Conservation (phyloP, 371 early-diverging fungal species). For the Smittium culicis region DNA sequence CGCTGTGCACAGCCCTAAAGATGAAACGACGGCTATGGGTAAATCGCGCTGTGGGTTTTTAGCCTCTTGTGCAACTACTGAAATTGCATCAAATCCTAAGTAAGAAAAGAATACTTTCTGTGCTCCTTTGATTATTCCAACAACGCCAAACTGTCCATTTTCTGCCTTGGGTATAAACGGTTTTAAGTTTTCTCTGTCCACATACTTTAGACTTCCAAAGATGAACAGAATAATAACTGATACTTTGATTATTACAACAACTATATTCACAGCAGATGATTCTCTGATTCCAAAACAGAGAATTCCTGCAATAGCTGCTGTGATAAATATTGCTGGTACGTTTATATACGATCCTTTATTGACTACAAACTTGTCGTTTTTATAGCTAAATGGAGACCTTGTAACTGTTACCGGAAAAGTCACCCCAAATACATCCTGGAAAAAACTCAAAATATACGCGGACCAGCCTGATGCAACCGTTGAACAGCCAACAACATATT, state of each 20-base stretch:
- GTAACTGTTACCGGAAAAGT: conserved; percentile 3
- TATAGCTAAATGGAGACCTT: conserved; percentile 5
- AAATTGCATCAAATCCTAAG: conserved; percentile 72
- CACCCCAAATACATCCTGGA: conserved; percentile 15
- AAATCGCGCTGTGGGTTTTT: no score
- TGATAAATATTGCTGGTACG: conserved; percentile 48
- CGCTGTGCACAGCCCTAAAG: conserved; percentile 49
- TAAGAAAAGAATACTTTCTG: conserved; percentile 66
- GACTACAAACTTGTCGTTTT: conserved; percentile 28
- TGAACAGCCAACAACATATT: conserved; percentile 53
- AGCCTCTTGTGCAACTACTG: no score
- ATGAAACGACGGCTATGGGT: conserved; percentile 68
- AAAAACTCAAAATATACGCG: conserved; percentile 49
- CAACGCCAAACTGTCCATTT: conserved; percentile 36
- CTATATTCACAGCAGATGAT: conserved; percentile 49
- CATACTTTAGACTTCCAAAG: conserved; percentile 37
- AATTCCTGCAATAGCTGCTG: conserved; percentile 37
- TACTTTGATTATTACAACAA: conserved; percentile 53
- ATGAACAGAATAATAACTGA: conserved; percentile 54
- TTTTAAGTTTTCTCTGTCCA: conserved; percentile 46
- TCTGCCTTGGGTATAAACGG: conserved; percentile 51
- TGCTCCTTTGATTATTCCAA: conserved; percentile 52
- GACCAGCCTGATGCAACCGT: conserved; percentile 58
- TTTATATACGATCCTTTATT: no score
- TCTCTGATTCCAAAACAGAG: conserved; percentile 49